These are phyloP conservation scores for Trichomonas vaginalis DNA, from an alignment of 208 protist genomes.

Conservation along the genomic window DNA sequence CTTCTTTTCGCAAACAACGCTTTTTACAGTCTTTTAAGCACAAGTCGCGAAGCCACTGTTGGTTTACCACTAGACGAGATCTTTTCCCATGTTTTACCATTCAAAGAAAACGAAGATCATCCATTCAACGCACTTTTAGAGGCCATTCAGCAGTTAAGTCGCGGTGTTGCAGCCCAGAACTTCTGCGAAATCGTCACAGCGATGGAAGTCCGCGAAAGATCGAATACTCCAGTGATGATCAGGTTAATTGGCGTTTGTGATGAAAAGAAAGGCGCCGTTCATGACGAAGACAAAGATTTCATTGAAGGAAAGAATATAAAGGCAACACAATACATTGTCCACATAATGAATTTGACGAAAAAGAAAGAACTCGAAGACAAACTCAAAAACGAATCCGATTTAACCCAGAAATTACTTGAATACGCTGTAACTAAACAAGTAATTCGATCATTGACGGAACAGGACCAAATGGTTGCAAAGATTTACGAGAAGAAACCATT, in stretches of 20 bases:
- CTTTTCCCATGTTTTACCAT: neutral
- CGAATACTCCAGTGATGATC: neutral
- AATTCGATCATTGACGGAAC: neutral
- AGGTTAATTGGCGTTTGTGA: neutral
- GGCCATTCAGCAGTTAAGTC: neutral
- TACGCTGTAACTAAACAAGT: neutral
- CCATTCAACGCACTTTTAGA: neutral
- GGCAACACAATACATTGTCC: neutral
- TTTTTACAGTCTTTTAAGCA: neutral
- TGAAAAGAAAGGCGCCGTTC: neutral
- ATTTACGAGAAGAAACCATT: neutral
- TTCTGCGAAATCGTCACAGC: neutral
- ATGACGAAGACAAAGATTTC: neutral
- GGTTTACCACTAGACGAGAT: neutral
- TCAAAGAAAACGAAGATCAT: neutral
- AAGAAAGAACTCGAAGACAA: neutral
- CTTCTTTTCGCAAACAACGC: neutral
- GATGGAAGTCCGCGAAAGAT: neutral
- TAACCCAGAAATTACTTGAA: neutral
- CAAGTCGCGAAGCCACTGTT: neutral
- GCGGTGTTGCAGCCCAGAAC: neutral
- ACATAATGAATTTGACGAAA: neutral
- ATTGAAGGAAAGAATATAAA: neutral
- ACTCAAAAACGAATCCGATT: neutral
- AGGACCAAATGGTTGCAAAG: neutral